Conservation (phyloP, 257 asterid species). For the Ballota nigra region DNA sequence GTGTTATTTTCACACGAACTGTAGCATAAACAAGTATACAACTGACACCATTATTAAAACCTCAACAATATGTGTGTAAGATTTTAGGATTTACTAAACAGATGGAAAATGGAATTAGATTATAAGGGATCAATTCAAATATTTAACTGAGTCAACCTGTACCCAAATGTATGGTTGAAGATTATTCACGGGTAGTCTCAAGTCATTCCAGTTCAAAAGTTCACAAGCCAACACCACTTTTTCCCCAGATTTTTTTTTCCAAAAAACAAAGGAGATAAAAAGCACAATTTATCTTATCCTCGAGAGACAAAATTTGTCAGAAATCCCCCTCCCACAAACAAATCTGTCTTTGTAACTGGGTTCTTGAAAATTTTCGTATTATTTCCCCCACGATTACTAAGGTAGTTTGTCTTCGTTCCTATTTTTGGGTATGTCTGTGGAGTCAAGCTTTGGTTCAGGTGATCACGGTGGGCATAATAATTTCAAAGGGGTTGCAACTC, state of each 20-base stretch:
- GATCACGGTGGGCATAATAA: constrained; percentile 55
- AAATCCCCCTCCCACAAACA: constrained; percentile 28
- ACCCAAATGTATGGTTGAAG: constrained; percentile 38
- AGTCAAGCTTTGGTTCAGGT: constrained; percentile 45
- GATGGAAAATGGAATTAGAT: background rate
- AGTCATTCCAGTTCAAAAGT: constrained; percentile 59
- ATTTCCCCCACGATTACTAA: background rate
- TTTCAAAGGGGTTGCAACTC: constrained; percentile 54
- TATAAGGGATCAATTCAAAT: background rate
- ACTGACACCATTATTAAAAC: background rate
- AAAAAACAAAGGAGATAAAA: background rate
- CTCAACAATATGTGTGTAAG: too few relatives aligned
- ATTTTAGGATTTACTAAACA: too few relatives aligned
- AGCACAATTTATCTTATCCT: background rate
- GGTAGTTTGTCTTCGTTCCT: background rate
- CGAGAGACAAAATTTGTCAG: background rate
- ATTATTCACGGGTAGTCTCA: constrained; percentile 48
- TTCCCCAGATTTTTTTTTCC: constrained; percentile 16
- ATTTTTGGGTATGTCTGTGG: constrained; percentile 34
- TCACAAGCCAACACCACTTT: constrained; percentile 32
- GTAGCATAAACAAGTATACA: background rate
- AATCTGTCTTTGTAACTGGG: constrained; percentile 12
- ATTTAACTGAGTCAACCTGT: background rate
- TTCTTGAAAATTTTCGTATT: background rate
- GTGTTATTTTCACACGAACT: background rate